Percentiles rank a stretch among this genome's conserved stretches.
Evolutionary conservation across 2,329 filamentous ascomycete species (phyloP).

Genomic region (Colletotrichum musae): DNA sequence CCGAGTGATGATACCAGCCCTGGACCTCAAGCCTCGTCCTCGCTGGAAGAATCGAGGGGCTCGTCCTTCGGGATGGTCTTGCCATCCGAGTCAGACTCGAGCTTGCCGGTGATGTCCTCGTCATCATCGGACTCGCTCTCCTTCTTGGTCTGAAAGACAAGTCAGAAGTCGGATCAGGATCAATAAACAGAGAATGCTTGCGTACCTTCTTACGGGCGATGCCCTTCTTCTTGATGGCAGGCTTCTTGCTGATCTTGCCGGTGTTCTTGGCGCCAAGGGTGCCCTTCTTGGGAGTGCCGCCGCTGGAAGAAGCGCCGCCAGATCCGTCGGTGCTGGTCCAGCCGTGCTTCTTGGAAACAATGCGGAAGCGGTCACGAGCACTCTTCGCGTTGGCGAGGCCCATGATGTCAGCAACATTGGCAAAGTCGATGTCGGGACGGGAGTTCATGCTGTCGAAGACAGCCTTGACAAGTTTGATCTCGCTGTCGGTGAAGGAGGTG

Average conservation of each 20-base stretch:
- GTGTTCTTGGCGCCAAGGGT: slow-evolving; percentile 41
- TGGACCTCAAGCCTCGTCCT: slow-evolving; percentile 3
- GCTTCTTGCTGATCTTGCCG: slow-evolving; percentile 52
- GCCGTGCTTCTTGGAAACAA: slow-evolving; percentile 56
- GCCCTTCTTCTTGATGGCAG: slow-evolving; percentile 45
- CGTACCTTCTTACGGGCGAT: slow-evolving; percentile 46
- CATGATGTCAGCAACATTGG: slow-evolving; percentile 52
- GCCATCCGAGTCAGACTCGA: slow-evolving; percentile 34
- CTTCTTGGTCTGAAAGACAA: slow-evolving; percentile 6
- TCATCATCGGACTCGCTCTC: slow-evolving; percentile 3
- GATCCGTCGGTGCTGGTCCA: slow-evolving; percentile 51
- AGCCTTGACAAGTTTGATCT: slow-evolving; percentile 57
- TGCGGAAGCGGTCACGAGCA: slow-evolving; percentile 58
- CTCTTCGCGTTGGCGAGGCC: slow-evolving; percentile 56
- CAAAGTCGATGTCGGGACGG: slow-evolving; percentile 59
- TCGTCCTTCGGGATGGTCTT: slow-evolving; percentile 28
- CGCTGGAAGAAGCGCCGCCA: not conserved
- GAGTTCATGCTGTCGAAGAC: slow-evolving; percentile 59
- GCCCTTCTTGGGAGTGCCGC: slow-evolving; percentile 50
- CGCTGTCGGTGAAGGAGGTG: slow-evolving; percentile 50
- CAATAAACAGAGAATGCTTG: not conserved
- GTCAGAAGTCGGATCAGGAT: not conserved
- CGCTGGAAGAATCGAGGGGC: not conserved
- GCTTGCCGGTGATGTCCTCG: slow-evolving; percentile 25
- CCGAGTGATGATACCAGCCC: not conserved